Conservation (phyloP, 257 asterid species). For the Ajuga chamaepitys region DNA sequence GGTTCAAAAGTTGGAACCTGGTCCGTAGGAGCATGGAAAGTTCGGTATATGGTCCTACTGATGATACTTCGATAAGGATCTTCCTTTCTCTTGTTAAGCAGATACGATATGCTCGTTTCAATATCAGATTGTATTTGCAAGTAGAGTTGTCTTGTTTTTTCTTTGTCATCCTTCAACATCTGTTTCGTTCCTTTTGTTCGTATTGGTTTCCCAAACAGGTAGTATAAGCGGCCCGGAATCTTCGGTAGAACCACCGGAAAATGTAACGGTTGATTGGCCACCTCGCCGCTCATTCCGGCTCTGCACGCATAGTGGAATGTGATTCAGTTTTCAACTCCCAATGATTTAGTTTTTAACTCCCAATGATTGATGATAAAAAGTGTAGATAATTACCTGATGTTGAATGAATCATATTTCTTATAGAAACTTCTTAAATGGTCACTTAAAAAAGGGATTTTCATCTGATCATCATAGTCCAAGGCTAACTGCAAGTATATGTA, state of each 20-base stretch:
- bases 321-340: no score
- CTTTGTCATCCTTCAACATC: slow-evolving; percentile 56
- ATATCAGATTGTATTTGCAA: slow-evolving; percentile 55
- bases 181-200: slow-evolving; percentile 58
- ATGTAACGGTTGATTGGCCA: no score
- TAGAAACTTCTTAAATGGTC: slow-evolving; percentile 44
- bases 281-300: no score
- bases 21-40: slow-evolving; percentile 43
- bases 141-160: slow-evolving; percentile 58
- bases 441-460: slow-evolving; percentile 53
- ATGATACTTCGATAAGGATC: slow-evolving; percentile 78
- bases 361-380: no score
- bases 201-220: slow-evolving; percentile 87
- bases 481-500: slow-evolving; percentile 56
- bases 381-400: slow-evolving; percentile 41
- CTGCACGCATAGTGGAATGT: no score
- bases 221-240: no score
- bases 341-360: no score
- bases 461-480: slow-evolving; percentile 72
- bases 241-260: no score
- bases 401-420: slow-evolving; percentile 20
- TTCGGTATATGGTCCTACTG: slow-evolving; percentile 49
- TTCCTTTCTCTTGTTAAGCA: slow-evolving; percentile 60
- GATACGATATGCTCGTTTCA: slow-evolving; percentile 48
- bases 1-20: slow-evolving; percentile 71